phyloP scores from a whole-genome alignment of 192 early-diverging fungal genomes.

The Backusella tuberculispora region DNA sequence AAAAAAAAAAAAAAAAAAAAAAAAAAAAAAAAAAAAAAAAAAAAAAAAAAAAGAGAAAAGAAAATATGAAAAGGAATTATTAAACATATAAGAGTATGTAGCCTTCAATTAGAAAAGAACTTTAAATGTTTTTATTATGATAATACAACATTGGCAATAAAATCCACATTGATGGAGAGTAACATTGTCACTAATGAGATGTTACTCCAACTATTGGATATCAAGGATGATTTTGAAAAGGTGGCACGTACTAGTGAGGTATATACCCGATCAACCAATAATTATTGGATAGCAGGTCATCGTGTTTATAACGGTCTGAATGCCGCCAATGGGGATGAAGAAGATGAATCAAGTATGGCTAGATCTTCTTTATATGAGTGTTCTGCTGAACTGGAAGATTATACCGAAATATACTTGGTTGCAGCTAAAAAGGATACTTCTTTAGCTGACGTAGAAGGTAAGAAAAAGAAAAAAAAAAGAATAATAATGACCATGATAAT shows the following conservation, averaged over 20 bases:
- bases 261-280: conserved; percentile 54
- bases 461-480: not conserved
- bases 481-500: not conserved
- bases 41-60: not conserved
- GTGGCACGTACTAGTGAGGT: conserved; percentile 50
- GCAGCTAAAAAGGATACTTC: conserved; percentile 60
- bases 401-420: conserved; percentile 57
- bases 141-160: conserved; percentile 56
- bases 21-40: not conserved
- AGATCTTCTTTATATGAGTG: conserved; percentile 21
- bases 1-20: no score
- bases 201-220: conserved; percentile 51
- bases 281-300: conserved; percentile 61
- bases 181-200: conserved; percentile 51
- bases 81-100: no score
- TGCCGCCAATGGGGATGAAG: not conserved
- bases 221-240: conserved; percentile 59
- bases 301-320: conserved; percentile 30
- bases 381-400: conserved; percentile 34
- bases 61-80: not conserved
- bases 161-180: conserved; percentile 39
- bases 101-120: conserved; percentile 32
- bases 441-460: conserved; percentile 61
- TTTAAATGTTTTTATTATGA: conserved; percentile 47
- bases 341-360: not conserved